phyloP scores from a whole-genome alignment of 1,284 basidiomycete species.

The Pseudozyma flocculosa region DNA sequence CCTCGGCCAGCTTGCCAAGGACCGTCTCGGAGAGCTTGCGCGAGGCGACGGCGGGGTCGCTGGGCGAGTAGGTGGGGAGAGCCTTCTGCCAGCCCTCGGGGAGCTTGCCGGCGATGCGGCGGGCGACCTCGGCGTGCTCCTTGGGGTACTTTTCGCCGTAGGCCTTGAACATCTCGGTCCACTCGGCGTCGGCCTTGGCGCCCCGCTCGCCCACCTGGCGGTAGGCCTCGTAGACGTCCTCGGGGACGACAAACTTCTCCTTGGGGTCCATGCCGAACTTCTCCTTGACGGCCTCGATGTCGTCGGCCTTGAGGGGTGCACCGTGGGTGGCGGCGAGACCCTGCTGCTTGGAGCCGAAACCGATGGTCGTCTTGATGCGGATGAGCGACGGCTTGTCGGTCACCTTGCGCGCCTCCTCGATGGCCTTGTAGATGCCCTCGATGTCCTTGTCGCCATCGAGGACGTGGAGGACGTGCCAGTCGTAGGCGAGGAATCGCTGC shows the following conservation, averaged over 20 bases:
- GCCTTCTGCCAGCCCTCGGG: conserved; percentile 82
- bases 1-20: conserved; percentile 72
- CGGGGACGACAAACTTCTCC: conserved; percentile 75
- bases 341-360: conserved; percentile 86
- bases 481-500: conserved; percentile 83
- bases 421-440: conserved; percentile 74
- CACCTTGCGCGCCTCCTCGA: conserved; percentile 73
- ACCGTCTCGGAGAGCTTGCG: conserved; percentile 91
- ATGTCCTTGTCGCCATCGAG: conserved; percentile 83
- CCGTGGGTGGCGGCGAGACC: conserved; percentile 93
- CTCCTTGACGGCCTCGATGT: conserved; percentile 78
- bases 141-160: conserved; percentile 78
- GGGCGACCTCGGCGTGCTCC: conserved; percentile 80
- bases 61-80: conserved; percentile 78
- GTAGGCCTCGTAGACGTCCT: conserved; percentile 74
- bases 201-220: conserved; percentile 69
- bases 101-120: conserved; percentile 80
- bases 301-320: conserved; percentile 85
- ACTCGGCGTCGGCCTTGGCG: conserved; percentile 71
- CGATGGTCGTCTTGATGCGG: conserved; percentile 83
- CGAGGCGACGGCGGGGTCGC: conserved; percentile 81
- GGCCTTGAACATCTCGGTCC: conserved; percentile 71
- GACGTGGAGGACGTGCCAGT: conserved; percentile 88
- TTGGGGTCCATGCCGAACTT: conserved; percentile 82
- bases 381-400: conserved; percentile 84